Percentiles rank a stretch among this genome's conserved stretches.
phyloP scores from a whole-genome alignment of 192 early-diverging fungal genomes.

The Rhizoclosmatium globosum region DNA sequence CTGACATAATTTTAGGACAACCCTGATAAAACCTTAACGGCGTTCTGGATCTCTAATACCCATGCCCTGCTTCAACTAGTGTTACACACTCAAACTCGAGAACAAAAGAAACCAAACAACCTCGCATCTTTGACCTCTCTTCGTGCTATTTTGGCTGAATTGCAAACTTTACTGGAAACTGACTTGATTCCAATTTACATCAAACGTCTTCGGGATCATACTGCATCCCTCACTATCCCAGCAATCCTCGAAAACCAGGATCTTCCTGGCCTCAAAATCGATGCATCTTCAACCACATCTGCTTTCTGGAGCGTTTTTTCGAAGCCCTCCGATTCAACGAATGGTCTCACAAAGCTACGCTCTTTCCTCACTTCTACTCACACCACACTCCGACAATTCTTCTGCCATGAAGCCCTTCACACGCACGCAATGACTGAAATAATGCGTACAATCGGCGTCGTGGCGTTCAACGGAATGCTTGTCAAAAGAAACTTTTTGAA shows the following conservation, averaged over 20 bases:
- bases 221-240: conserved; percentile 82
- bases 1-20: too few relatives aligned
- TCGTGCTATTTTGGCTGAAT: conserved; percentile 80
- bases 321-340: not conserved
- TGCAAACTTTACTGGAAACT: conserved; percentile 76
- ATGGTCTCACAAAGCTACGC: conserved; percentile 85
- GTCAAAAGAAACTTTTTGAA: conserved; percentile 91
- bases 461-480: conserved; percentile 87
- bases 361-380: conserved; percentile 84
- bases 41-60: conserved; percentile 92
- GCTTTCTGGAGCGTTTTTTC: conserved; percentile 8
- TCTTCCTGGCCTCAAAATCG: conserved; percentile 83
- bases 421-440: conserved; percentile 87
- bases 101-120: conserved; percentile 53
- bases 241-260: conserved; percentile 89
- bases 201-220: conserved; percentile 85
- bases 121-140: conserved; percentile 69
- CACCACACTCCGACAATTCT: conserved; percentile 86
- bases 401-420: conserved; percentile 77
- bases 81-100: conserved; percentile 40
- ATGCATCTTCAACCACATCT: conserved; percentile 53
- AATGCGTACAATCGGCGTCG: conserved; percentile 84
- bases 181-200: conserved; percentile 90
- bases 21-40: too few relatives aligned
- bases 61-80: conserved; percentile 85